Evolutionary conservation across 306 rosid genomes (phyloP), one percentile per base, ranked within the genome.

Genomic region (Prunus mira): DNA sequence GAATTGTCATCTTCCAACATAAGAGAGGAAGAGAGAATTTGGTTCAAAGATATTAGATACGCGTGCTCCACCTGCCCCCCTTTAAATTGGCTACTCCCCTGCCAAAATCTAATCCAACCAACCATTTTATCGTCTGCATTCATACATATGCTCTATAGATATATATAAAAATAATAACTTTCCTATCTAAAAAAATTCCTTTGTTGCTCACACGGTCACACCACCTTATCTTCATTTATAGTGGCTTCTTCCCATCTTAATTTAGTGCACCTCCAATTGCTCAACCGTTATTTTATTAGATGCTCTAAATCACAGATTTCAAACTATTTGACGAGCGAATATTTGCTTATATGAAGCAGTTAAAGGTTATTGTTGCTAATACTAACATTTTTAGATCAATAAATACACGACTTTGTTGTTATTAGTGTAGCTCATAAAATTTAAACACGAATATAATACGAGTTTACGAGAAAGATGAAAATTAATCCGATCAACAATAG

Each of bases 161-260:
- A 56, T 20, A 32, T 34, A 32, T 5, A 19, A 4, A 51, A 30
- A 28, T 54, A 10, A 19, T 25, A 57, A 49, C 43, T 47, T 17
- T 27, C 46, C n/a, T 2, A 52, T 18, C 27, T 9, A 30, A 12
- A 11, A 46, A 27, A 47, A 52, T 65, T 67, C 63, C 62, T 5
- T 62, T 81, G 67, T 41, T 65, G 32, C 68, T 68, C 74, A 34
- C 46, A 71, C 55, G 76, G 65, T 54, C 30, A 41, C 55, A 49
- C 55, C 66, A 30, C 64, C 86, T 78, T 78, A 74, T 82, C 82
- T 78, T 78, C 80, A 82, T 78, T 82, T 61, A 78, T 78, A 32
- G 27, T 69, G 8, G 10, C 43, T 66, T 66, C 47, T 25, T 28
- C 56, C 27, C 54, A 65, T 54, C 80, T 62, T 54, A 4, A 19